These are phyloP conservation scores for Trametes cinnabarina DNA, from an alignment of 768 basidiomycete genomes.

Conservation along the genomic window DNA sequence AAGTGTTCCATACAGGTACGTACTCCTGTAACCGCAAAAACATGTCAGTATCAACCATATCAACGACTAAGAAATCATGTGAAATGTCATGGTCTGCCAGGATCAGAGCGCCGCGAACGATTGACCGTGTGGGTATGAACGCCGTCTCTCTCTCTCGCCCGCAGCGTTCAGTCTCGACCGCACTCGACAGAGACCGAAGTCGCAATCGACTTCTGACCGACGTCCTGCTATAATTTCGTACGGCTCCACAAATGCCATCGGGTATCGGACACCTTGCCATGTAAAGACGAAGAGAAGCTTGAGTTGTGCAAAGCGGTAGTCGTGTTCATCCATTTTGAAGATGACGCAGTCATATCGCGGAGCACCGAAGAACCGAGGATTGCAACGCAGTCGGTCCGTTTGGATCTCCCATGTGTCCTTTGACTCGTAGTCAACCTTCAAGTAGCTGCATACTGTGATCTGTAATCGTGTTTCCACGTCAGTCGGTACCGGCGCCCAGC, in stretches of 20 bases:
- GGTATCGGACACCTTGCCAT: neutral
- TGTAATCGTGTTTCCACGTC: no score
- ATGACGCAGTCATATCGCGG: slow-evolving; percentile 28
- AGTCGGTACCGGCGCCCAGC: neutral
- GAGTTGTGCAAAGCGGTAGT: neutral
- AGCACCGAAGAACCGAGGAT: slow-evolving; percentile 16
- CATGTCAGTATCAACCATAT: neutral
- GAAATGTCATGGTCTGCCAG: neutral
- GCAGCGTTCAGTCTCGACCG: neutral
- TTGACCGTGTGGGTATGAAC: neutral
- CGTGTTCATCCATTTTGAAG: slow-evolving; percentile 15
- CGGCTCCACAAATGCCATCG: neutral
- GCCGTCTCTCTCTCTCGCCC: neutral
- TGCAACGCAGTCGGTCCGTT: slow-evolving; percentile 22
- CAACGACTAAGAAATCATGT: neutral
- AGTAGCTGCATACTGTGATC: slow-evolving; percentile 17
- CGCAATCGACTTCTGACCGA: neutral
- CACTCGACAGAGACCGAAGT: neutral
- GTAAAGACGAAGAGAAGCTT: neutral
- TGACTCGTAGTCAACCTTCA: slow-evolving; percentile 25
- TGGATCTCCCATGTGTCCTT: slow-evolving; percentile 18
- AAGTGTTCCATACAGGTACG: neutral
- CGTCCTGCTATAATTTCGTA: neutral
- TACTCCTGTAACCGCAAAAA: neutral
- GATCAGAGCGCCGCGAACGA: neutral